These are phyloP conservation scores for Backusella psychrophila DNA, from an alignment of 192 early-diverging fungal genomes.

Conservation along the genomic window DNA sequence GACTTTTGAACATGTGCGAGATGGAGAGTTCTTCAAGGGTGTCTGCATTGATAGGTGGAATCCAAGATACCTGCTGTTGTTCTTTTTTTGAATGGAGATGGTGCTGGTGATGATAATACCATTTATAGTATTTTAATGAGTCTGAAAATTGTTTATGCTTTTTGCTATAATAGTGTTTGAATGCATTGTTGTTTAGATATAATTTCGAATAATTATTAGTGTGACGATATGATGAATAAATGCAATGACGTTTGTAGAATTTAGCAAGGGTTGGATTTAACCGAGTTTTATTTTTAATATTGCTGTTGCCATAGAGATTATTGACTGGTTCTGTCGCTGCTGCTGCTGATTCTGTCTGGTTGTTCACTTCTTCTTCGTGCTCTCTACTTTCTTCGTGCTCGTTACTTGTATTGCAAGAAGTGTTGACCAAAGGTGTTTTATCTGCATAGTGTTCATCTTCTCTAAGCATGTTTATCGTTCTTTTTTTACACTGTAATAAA, in stretches of 20 bases:
- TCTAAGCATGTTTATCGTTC: background rate
- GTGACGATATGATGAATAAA: background rate
- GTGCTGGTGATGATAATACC: background rate
- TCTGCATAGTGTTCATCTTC: background rate
- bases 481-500: background rate
- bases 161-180: conserved; percentile 1
- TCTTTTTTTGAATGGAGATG: background rate
- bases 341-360: background rate
- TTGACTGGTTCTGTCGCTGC: background rate
- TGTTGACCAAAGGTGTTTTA: background rate
- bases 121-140: background rate
- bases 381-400: background rate
- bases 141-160: background rate
- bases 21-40: conserved; percentile 84
- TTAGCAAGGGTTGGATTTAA: background rate
- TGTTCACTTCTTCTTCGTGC: background rate
- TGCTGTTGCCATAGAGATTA: background rate
- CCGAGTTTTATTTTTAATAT: background rate
- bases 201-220: background rate
- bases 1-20: conserved; percentile 78
- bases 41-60: conserved; percentile 72
- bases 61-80: background rate
- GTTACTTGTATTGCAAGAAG: background rate
- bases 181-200: background rate
- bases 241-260: background rate